Evolutionary conservation across 73 alveolate species (phyloP).

Genomic region (Stentor coeruleus): DNA sequence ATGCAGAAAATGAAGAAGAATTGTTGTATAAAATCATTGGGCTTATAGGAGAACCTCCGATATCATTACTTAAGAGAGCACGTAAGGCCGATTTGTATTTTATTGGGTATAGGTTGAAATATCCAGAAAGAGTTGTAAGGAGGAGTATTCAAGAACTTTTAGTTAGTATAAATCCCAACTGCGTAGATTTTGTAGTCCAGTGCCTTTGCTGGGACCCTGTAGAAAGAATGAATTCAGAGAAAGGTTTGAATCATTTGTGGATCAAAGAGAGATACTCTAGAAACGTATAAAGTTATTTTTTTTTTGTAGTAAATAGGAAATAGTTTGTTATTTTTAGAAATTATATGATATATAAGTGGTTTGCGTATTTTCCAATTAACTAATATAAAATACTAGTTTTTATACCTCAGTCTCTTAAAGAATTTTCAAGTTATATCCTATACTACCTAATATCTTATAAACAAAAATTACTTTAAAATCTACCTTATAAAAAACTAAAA

Average conservation of each 20-base stretch:
- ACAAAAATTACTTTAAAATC: too few species aligned
- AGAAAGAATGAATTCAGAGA: neutral
- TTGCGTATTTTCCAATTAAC: too few species aligned
- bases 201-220: neutral
- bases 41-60: slow-evolving; percentile 73
- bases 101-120: slow-evolving; percentile 15
- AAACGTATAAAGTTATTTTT: too few species aligned
- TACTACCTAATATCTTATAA: too few species aligned
- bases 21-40: slow-evolving; percentile 69
- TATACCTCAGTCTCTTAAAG: too few species aligned
- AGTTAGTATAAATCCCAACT: neutral
- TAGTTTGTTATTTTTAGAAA: too few species aligned
- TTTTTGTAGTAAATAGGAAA: too few species aligned
- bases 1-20: slow-evolving; percentile 83
- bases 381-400: too few species aligned
- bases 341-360: too few species aligned
- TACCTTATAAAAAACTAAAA: too few species aligned
- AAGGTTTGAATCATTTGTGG: neutral
- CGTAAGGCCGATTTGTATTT: slow-evolving; percentile 46
- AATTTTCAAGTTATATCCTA: too few species aligned
- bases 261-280: neutral
- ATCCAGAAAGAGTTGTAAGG: neutral
- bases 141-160: neutral
- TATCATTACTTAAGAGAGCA: slow-evolving; percentile 50
- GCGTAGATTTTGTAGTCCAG: neutral